Base-by-base conservation (phyloP, 1,284 basidiomycete genomes). In the Trametes pubescens region DNA sequence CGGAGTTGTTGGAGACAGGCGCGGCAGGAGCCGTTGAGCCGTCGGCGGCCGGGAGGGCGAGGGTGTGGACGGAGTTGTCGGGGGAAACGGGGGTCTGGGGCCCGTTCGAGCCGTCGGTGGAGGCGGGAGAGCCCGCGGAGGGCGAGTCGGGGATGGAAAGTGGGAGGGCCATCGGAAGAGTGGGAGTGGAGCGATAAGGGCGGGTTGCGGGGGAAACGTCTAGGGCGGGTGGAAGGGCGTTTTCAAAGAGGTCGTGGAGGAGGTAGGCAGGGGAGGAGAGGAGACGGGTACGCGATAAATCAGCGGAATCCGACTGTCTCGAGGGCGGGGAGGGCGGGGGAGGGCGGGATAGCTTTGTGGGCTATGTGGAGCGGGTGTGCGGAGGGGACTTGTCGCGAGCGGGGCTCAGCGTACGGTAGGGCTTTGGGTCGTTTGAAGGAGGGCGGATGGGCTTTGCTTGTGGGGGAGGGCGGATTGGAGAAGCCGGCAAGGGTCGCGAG, bases 401-500 rank as follows among this genome's bases (percentile, higher is more conserved):
- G 57, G 54, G 46, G 65, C 89, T 91, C 90, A 85, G 88, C 88
- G 88, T 80, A 78, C 75, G 60, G 69, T 60, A 60, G 71, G 37
- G 37, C 38, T 26, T 71, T 71, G 69, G 70, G 73, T 69, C 69
- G 67, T 71, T 69, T 70, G 75, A 72, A 62, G 59, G 53, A 59
- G 37, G 49, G 51, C 51, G 34, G 38, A 34, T 6, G 61, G 55
- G 47, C 52, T 35, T 63, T 74, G 71, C 71, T 77, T 74, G 72
- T 69, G 67, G 68, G 73, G 76, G 76, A 69, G 73, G 77, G 76
- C 81, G 84, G 84, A 76, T 72, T 73, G 78, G 77, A 84, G 90
- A 85, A 83, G 89, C 91, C 90, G 91, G 85, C 88, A 91, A 94
- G 94, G 93, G 94, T 95, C 94, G 93, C 93, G 94, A 95, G 92